These are phyloP conservation scores for Endocladia muricata DNA, from an alignment of 31 red algal species.

Conservation along the genomic window DNA sequence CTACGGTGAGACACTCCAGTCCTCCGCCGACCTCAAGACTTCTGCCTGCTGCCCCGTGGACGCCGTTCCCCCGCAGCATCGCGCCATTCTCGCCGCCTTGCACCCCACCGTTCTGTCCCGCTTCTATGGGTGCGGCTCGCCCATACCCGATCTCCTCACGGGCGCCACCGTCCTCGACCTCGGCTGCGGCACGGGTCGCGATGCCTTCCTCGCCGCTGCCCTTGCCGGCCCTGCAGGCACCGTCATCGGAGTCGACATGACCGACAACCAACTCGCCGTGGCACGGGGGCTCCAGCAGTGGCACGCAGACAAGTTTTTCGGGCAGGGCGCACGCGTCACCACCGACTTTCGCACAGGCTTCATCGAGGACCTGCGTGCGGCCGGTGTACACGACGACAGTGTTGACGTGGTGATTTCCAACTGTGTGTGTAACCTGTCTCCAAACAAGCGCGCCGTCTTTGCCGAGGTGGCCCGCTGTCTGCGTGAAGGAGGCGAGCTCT, in stretches of 20 bases:
- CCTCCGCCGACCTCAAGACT: constrained; percentile 73
- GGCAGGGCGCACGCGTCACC: constrained; percentile 30
- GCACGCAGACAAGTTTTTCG: constrained; percentile 58
- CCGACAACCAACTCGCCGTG: constrained; percentile 71
- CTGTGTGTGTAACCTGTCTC: constrained; percentile 87
- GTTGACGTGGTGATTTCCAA: constrained; percentile 93
- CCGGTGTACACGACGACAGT: constrained; percentile 45
- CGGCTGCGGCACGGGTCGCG: constrained; percentile 88
- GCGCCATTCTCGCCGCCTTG: constrained; percentile 38
- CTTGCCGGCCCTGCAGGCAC: constrained; percentile 65
- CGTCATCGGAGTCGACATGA: constrained; percentile 94
- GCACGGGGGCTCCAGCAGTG: constrained; percentile 44
- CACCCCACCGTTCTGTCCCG: constrained; percentile 60
- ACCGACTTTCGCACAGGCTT: constrained; percentile 64
- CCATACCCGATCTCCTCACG: constrained; percentile 55
- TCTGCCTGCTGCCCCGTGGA: constrained; percentile 72
- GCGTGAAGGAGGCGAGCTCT: constrained; percentile 81
- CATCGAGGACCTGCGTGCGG: constrained; percentile 72
- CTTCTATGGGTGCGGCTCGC: constrained; percentile 88
- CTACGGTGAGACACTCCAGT: constrained; percentile 66
- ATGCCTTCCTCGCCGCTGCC: constrained; percentile 71
- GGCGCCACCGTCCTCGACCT: constrained; percentile 73
- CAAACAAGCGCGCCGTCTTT: constrained; percentile 79
- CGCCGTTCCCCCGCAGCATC: constrained; percentile 48
- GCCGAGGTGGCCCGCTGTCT: constrained; percentile 63